Evolutionary conservation across 2,329 filamentous ascomycete species (phyloP).

Genomic region (Aspergillus oerlinghausenensis): DNA sequence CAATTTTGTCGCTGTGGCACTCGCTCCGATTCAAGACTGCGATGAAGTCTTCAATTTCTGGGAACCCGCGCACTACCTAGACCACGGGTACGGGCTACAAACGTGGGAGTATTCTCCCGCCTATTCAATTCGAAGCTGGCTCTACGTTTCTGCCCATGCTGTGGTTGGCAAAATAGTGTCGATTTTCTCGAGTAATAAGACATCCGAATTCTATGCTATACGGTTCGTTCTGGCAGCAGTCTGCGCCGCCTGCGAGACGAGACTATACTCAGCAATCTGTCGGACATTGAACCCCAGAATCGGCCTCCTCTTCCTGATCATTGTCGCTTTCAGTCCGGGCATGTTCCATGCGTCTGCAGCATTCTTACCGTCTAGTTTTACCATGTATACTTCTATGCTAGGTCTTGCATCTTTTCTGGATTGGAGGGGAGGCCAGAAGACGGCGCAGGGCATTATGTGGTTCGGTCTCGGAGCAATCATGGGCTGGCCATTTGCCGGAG

Average conservation of each 20-base stretch:
- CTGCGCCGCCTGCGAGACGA: constrained; percentile 77
- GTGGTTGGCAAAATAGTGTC: constrained; percentile 62
- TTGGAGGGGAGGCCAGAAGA: constrained; percentile 74
- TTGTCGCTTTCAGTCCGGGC: constrained; percentile 73
- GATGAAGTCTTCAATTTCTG: constrained; percentile 99
- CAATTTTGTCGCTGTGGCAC: constrained; percentile 71
- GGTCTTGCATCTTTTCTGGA: constrained; percentile 88
- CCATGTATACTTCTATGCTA: constrained; percentile 90
- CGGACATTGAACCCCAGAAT: constrained; percentile 75
- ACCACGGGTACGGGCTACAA: constrained; percentile 86
- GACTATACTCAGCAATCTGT: constrained; percentile 74
- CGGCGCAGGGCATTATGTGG: constrained; percentile 80
- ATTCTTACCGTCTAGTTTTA: constrained; percentile 89
- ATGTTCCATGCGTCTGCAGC: constrained; percentile 89
- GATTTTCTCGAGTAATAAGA: constrained; percentile 48
- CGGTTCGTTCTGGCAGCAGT: constrained; percentile 68
- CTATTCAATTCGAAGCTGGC: constrained; percentile 92
- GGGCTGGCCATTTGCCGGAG: constrained; percentile 91
- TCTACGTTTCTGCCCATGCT: constrained; percentile 79
- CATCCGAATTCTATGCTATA: constrained; percentile 77
- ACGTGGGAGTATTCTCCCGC: constrained; percentile 98
- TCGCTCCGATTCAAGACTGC: constrained; percentile 92
- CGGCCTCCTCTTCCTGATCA: constrained; percentile 76
- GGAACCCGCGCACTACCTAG: constrained; percentile 93
- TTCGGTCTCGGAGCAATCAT: constrained; percentile 80